Evolutionary conservation across 2,329 filamentous ascomycete species (phyloP), one percentile per base, ranked within the genome.

Genomic region (Dactylellina haptotyla): DNA sequence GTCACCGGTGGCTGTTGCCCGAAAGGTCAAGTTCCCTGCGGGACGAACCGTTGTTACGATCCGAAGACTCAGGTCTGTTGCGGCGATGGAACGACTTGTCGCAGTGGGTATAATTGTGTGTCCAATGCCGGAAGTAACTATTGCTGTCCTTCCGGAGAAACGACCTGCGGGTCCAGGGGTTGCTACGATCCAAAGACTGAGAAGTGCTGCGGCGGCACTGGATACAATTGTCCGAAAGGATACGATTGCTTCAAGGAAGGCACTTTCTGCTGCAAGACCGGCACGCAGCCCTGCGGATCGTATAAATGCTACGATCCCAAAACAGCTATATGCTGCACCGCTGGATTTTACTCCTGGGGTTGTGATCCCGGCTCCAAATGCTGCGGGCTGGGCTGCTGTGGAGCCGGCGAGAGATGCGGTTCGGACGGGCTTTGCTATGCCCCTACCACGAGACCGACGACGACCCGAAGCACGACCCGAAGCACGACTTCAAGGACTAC

Each of bases 101-200:
- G 3, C 2, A 16, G 5, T 8, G 57, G 57, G 12, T 25, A 39
- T 23, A 26, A 37, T 12, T 61, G 57, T 14, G 45, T 50, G 12
- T 14, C 20, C 25, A 14, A 9, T 5, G 4, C 32, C 14, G 14
- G 2, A 12, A 43, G 57, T 39, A 20, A 18, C 16, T 12, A 12
- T 1, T 61, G 57, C 45, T 61, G 57, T 26, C 12, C 43, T 25
- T 4, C 30, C 5, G 57, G 57, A 3, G 41, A 61, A 34, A 26
- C 34, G 6, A 28, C 28, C 20, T 61, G 57, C 12, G 57, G 57
- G 10, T 18, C 14, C 16, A n/a, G 20, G 1, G 20, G 28, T 14
- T 61, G 57, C 14, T 61, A 61, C 20, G 30, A 61, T 25, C 57
- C 57, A 16, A 61, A 39, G 32, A 61, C 57, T 2, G 26, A 61